Evolutionary conservation across 169 alveolate genomes (phyloP).

Genomic region (Haemoproteus tartakovskyi): DNA sequence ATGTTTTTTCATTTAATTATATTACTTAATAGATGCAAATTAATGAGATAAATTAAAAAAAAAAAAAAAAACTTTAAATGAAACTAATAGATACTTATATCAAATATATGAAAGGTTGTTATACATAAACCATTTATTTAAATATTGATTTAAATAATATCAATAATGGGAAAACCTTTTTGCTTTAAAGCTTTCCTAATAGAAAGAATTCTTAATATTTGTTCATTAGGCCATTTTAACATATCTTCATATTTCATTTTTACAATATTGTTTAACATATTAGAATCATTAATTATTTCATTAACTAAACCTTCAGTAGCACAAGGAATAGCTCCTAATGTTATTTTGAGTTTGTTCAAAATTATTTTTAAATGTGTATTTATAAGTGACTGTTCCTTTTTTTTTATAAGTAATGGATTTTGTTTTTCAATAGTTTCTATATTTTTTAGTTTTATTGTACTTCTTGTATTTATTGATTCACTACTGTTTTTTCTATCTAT

Average conservation of each 20-base stretch:
- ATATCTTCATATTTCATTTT: constrained; percentile 30
- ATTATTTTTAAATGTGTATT: background rate
- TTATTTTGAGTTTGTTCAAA: constrained; percentile 8
- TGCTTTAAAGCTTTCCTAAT: constrained; percentile 38
- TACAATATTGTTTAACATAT: constrained; percentile 46
- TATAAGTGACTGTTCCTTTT: background rate
- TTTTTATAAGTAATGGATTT: background rate
- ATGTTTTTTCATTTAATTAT: no score
- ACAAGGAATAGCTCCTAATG: constrained; percentile 19
- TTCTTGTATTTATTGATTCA: background rate
- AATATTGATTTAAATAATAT: no score
- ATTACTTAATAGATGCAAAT: no score
- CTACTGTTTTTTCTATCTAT: constrained; percentile 8
- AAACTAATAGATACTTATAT: no score
- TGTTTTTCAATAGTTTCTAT: background rate
- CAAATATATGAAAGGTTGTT: no score
- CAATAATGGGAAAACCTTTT: no score
- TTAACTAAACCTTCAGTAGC: constrained; percentile 56
- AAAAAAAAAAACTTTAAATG: no score
- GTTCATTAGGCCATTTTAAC: constrained; percentile 31
- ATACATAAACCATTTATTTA: no score
- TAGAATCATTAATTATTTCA: constrained; percentile 22
- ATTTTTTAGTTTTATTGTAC: background rate
- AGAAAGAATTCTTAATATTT: constrained; percentile 16
- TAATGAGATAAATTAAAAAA: no score